Evolutionary conservation across 441 rosid genomes (phyloP).

Genomic region (Biscutella laevigata): DNA sequence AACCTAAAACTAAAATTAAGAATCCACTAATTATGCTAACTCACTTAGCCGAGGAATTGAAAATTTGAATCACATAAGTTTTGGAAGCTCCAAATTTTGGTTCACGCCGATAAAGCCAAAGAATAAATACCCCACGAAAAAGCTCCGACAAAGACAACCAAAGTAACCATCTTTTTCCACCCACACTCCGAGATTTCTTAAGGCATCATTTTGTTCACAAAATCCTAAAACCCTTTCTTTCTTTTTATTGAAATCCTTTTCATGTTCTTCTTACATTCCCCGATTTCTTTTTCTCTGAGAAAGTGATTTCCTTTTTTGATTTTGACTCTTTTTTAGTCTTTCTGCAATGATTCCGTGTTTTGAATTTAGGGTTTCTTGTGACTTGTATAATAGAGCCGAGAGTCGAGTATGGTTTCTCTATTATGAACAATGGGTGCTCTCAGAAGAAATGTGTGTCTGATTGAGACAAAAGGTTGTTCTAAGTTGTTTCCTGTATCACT

Average conservation of each 20-base stretch:
- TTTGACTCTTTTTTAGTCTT: slow-evolving; percentile 14
- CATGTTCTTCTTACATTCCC: slow-evolving; percentile 22
- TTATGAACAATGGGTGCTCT: slow-evolving; percentile 32
- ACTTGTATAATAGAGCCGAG: background rate
- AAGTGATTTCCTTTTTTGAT: slow-evolving; percentile 18
- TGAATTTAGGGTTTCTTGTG: slow-evolving; percentile 21
- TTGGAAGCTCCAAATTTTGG: slow-evolving; percentile 5
- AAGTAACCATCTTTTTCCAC: slow-evolving; percentile 16
- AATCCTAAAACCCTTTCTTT: slow-evolving; percentile 5
- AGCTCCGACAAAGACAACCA: slow-evolving; percentile 16
- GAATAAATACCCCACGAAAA: slow-evolving; percentile 8
- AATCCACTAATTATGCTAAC: no score
- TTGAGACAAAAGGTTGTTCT: slow-evolving; percentile 76
- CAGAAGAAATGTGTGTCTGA: slow-evolving; percentile 49
- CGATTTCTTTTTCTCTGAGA: slow-evolving; percentile 19
- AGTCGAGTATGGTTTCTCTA: background rate
- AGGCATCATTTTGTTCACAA: slow-evolving; percentile 23
- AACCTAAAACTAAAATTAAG: no score
- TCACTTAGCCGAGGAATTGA: no score
- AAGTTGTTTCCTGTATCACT: slow-evolving; percentile 53
- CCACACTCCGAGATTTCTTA: slow-evolving; percentile 22
- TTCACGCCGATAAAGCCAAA: slow-evolving; percentile 23
- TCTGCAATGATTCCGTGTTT: slow-evolving; percentile 28
- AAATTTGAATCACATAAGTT: no score
- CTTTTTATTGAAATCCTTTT: slow-evolving; percentile 14